Conservation (phyloP, 1,139 yeast genomes). For the Scheffersomyces titani region DNA sequence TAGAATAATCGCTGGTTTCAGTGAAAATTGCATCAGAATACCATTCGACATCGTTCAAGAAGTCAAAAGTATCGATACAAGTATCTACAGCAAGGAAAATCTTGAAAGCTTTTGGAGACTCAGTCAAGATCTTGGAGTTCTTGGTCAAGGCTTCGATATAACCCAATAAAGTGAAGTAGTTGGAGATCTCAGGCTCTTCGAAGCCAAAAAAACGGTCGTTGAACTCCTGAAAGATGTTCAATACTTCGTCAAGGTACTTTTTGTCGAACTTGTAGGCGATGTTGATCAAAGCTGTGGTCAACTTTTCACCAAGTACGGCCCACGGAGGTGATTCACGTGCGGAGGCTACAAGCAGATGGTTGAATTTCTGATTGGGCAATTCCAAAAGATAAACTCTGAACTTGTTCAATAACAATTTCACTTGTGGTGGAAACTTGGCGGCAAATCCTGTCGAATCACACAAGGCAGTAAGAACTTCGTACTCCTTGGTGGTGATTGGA, state of each 20-base stretch:
- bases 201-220: slow-evolving; percentile 24
- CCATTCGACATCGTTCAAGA: slow-evolving; percentile 39
- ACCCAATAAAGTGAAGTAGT: slow-evolving; percentile 50
- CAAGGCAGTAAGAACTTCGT: slow-evolving; percentile 71
- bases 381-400: slow-evolving; percentile 61
- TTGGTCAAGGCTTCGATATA: slow-evolving; percentile 43
- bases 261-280: slow-evolving; percentile 36
- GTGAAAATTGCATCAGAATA: slow-evolving; percentile 30
- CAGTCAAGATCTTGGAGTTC: slow-evolving; percentile 34
- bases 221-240: slow-evolving; percentile 32
- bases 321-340: slow-evolving; percentile 39
- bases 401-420: slow-evolving; percentile 51
- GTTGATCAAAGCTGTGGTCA: slow-evolving; percentile 38
- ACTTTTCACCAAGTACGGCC: slow-evolving; percentile 33
- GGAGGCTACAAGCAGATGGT: slow-evolving; percentile 20
- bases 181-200: slow-evolving; percentile 28
- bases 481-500: slow-evolving; percentile 57
- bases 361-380: slow-evolving; percentile 52
- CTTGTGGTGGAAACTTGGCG: slow-evolving; percentile 45
- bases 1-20: slow-evolving; percentile 21
- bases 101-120: slow-evolving; percentile 28
- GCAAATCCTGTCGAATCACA: slow-evolving; percentile 53
- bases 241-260: slow-evolving; percentile 25
- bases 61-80: slow-evolving; percentile 42
- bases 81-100: slow-evolving; percentile 38